Base-by-base conservation (phyloP, 2,329 filamentous ascomycete genomes). In the Didymella glomerata region DNA sequence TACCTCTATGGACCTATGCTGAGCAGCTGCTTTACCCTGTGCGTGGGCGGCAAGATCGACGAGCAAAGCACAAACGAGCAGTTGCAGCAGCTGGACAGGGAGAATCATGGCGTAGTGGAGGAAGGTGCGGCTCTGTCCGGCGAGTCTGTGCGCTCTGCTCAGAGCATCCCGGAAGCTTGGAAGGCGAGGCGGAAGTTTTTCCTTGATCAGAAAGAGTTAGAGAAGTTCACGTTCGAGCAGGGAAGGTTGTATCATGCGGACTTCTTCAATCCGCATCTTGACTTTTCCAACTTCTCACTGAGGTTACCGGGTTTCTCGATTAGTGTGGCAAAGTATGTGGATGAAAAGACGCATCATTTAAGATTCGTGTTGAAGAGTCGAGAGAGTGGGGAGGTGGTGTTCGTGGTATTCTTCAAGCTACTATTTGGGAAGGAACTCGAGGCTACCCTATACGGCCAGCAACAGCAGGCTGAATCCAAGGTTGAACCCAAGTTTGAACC, bases 201-300 rank as follows among this genome's bases (percentile, higher is more conserved):
- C 58, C 69, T 81, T 6, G 69, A 74, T 5, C 57, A 65, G 57
- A 64, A 20, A 73, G 79, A 28, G 46, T 68, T 79, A 11, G 68
- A 77, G 28, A 48, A 60, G 0, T 79, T 81, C 47, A 70, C 72
- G 0, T 82, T 82, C 47, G 79, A 82, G 57, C 75, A 78, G 54
- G 80, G 77, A 0, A 57, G 81, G 20, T 53, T 77, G 53, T 82
- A 83, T 54, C 74, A 79, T 38, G 79, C 70, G 1, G 81, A 83
- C 54, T 82, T 83, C 58, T 81, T 79, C 71, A 83, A 83, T 52
- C 79, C 79, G 22, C 81, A 82, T 65, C 65, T 83, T 5, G 80
- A 82, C 60, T 83, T 82, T 65, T 76, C 77, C 1, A 80, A 80
- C 44, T 81, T 81, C 57, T 69, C 76, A 3, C 60, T 83, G 3